These are phyloP conservation scores for Acanthamoeba lenticulata DNA, from an alignment of 208 protist species.

Conservation along the genomic window DNA sequence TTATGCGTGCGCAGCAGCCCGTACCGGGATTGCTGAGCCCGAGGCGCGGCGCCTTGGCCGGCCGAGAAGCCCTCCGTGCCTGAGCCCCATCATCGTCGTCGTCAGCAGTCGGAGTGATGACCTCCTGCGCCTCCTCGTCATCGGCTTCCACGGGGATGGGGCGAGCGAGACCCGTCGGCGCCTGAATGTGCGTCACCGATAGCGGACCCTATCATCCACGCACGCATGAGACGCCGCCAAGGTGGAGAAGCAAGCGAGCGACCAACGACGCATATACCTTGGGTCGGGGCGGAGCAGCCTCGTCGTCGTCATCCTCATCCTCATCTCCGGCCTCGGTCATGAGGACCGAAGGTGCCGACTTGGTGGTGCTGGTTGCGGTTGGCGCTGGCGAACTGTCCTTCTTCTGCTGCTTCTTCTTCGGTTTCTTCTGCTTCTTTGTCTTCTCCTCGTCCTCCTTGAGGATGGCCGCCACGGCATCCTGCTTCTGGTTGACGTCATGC, in stretches of 20 bases:
- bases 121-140: background rate
- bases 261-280: too few species aligned
- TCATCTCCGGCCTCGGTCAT: background rate
- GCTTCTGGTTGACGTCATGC: slow-evolving; percentile 12
- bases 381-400: background rate
- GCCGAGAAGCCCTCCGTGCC: background rate
- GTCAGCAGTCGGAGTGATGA: background rate
- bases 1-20: background rate
- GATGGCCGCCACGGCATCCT: slow-evolving; percentile 4
- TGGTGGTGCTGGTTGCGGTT: background rate
- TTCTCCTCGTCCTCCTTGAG: slow-evolving; percentile 15
- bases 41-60: background rate
- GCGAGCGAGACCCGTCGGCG: background rate
- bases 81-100: too few species aligned
- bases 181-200: background rate
- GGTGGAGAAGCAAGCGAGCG: too few species aligned
- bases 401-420: background rate
- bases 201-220: background rate
- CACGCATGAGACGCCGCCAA: too few species aligned
- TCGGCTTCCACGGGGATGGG: background rate
- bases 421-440: background rate
- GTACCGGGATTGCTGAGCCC: background rate
- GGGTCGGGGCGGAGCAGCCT: too few species aligned
- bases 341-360: background rate
- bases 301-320: background rate